Percentiles rank a stretch among this genome's conserved stretches.
These are phyloP conservation scores for Trametopsis cervina DNA, from an alignment of 768 basidiomycete genomes.

Conservation along the genomic window DNA sequence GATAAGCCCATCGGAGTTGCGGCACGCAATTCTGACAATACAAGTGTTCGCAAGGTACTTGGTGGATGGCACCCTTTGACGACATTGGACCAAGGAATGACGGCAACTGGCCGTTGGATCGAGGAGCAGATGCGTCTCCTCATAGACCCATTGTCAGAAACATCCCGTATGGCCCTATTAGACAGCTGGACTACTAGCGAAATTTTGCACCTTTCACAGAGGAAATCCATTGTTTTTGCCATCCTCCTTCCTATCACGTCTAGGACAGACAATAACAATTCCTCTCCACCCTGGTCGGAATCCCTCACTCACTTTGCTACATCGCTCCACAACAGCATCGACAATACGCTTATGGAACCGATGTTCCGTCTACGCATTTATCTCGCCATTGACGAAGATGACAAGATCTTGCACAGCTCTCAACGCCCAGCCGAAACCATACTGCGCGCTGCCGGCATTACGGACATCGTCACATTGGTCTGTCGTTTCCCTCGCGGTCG, in stretches of 20 bases:
- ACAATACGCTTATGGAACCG: slow-evolving; percentile 30
- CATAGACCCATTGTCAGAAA: slow-evolving; percentile 1
- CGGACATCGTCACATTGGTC: slow-evolving; percentile 28
- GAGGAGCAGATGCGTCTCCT: slow-evolving; percentile 25
- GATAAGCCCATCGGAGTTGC: slow-evolving; percentile 36
- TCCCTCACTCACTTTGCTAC: slow-evolving; percentile 36
- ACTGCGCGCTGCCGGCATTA: slow-evolving; percentile 31
- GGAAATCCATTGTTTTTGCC: slow-evolving; percentile 32
- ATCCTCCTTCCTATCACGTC: slow-evolving; percentile 56
- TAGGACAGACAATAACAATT: slow-evolving; percentile 24
- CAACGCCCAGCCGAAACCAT: slow-evolving; percentile 30
- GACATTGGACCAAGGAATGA: slow-evolving; percentile 41
- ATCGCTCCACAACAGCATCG: slow-evolving; percentile 41
- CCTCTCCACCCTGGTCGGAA: slow-evolving; percentile 28
- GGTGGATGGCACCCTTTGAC: slow-evolving; percentile 35
- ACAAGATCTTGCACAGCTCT: slow-evolving; percentile 29
- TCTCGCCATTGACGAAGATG: slow-evolving; percentile 46
- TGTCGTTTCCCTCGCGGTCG: slow-evolving; percentile 37
- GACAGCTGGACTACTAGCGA: slow-evolving; percentile 22
- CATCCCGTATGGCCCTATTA: not conserved
- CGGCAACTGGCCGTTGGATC: slow-evolving; percentile 42
- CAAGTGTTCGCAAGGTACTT: slow-evolving; percentile 24
- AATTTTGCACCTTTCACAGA: slow-evolving; percentile 28
- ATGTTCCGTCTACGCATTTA: slow-evolving; percentile 37
- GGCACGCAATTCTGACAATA: slow-evolving; percentile 47